These are phyloP conservation scores for Avena atlantica DNA, from an alignment of 176 grass and related monocot species.

Conservation along the genomic window DNA sequence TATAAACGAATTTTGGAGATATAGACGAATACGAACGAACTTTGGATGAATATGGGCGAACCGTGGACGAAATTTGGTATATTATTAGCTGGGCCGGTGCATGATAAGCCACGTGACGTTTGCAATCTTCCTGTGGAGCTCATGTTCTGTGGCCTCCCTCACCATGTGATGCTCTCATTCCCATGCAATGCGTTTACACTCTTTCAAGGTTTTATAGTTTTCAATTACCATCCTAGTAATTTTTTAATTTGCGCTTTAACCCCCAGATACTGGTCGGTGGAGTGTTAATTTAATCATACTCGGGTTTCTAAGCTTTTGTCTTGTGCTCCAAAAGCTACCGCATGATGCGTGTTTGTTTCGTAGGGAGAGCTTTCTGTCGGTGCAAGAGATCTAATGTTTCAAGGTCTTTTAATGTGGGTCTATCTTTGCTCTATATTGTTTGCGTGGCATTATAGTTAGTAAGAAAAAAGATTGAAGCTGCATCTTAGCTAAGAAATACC, in stretches of 20 bases:
- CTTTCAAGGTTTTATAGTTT: not conserved
- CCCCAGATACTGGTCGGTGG: not conserved
- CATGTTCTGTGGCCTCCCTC: slow-evolving; percentile 5
- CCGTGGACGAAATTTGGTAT: not conserved
- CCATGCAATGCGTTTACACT: slow-evolving; percentile 12
- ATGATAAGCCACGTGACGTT: slow-evolving; percentile 43
- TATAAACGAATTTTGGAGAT: too few species aligned
- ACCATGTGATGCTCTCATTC: slow-evolving; percentile 36
- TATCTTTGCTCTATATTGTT: too few species aligned
- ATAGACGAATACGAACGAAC: too few species aligned
- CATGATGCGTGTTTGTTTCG: slow-evolving; percentile 29
- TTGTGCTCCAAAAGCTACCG: slow-evolving; percentile 35
- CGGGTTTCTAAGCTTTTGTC: not conserved
- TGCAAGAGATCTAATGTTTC: slow-evolving; percentile 39
- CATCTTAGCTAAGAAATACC: too few species aligned
- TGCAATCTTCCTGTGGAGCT: slow-evolving; percentile 40
- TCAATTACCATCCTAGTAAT: too few species aligned
- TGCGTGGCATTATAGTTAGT: too few species aligned
- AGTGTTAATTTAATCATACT: not conserved
- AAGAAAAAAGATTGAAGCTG: too few species aligned
- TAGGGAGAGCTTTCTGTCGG: slow-evolving; percentile 17
- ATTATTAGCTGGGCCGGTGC: not conserved
- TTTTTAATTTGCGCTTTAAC: not conserved
- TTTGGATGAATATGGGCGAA: too few species aligned
- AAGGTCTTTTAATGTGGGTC: too few species aligned